These are phyloP conservation scores for Aspergillus japonicus DNA, from an alignment of 2,329 filamentous ascomycete species.

Conservation along the genomic window DNA sequence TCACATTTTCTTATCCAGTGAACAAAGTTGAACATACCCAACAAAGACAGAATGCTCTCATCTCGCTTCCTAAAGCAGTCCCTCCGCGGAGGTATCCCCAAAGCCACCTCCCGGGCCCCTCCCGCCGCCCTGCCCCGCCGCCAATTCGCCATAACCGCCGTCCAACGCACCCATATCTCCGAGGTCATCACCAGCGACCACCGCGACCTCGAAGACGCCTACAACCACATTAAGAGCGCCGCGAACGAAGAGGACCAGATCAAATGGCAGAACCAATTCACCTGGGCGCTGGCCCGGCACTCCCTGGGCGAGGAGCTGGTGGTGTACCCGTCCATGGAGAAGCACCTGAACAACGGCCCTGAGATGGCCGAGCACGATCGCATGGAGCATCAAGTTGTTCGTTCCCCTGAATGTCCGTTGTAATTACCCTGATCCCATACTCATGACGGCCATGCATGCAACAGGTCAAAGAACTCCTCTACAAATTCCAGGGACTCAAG, in stretches of 20 bases:
- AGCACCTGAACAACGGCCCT: slow-evolving; percentile 44
- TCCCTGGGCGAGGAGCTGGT: slow-evolving; percentile 52
- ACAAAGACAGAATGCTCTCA: neutral
- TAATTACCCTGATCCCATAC: too few species aligned
- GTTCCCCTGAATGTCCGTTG: too few species aligned
- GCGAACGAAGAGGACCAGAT: slow-evolving; percentile 41
- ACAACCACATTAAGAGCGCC: slow-evolving; percentile 42
- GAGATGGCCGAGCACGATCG: slow-evolving; percentile 49
- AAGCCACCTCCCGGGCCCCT: neutral
- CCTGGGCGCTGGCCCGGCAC: slow-evolving; percentile 52
- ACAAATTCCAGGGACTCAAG: slow-evolving; percentile 49
- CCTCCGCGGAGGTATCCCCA: neutral
- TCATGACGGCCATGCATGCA: neutral
- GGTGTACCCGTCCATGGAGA: slow-evolving; percentile 54
- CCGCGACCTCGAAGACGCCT: slow-evolving; percentile 40
- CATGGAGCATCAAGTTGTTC: slow-evolving; percentile 40
- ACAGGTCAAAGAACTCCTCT: slow-evolving; percentile 52
- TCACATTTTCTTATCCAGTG: neutral
- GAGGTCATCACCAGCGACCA: slow-evolving; percentile 43
- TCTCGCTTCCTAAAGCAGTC: neutral
- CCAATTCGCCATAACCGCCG: neutral
- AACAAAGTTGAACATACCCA: too few species aligned
- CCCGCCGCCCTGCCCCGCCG: neutral
- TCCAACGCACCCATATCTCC: slow-evolving; percentile 15
- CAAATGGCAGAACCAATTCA: slow-evolving; percentile 50